These are phyloP conservation scores for Annona squamosa DNA, from an alignment of 164 flowering plant species.

Conservation along the genomic window DNA sequence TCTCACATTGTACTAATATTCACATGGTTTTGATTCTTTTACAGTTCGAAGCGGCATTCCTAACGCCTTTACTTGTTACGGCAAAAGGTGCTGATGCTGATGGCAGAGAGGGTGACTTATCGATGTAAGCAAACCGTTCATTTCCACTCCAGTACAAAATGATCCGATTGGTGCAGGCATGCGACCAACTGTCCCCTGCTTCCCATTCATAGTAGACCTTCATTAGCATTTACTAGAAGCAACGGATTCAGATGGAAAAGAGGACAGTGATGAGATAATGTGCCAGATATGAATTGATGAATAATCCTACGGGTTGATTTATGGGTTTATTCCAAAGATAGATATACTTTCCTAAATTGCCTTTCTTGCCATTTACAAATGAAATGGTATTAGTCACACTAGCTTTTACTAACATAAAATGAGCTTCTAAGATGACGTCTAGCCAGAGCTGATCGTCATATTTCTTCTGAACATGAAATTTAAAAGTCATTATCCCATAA, in stretches of 20 bases:
- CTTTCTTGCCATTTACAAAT: too few species aligned
- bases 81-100: conserved; percentile 77
- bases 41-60: conserved; percentile 41
- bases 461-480: too few species aligned
- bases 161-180: conserved; percentile 79
- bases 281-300: too few species aligned
- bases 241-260: not conserved
- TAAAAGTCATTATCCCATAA: too few species aligned
- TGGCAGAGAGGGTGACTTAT: conserved; percentile 76
- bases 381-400: too few species aligned
- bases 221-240: not conserved
- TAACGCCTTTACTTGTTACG: conserved; percentile 64
- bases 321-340: too few species aligned
- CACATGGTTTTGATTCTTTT: conserved; percentile 62
- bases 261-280: too few species aligned
- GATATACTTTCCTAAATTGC: too few species aligned
- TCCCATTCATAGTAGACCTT: not conserved
- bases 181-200: conserved; percentile 93
- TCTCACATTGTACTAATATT: not conserved
- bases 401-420: too few species aligned
- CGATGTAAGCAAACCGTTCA: conserved; percentile 69
- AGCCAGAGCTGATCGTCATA: too few species aligned
- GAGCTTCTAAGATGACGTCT: too few species aligned
- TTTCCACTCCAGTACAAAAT: conserved; percentile 82
- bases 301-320: too few species aligned